A percentile compares a stretch with the other conserved stretches of the same genome.
These are phyloP conservation scores for Mycena leptocephala DNA, from an alignment of 768 basidiomycete genomes.

Conservation along the genomic window DNA sequence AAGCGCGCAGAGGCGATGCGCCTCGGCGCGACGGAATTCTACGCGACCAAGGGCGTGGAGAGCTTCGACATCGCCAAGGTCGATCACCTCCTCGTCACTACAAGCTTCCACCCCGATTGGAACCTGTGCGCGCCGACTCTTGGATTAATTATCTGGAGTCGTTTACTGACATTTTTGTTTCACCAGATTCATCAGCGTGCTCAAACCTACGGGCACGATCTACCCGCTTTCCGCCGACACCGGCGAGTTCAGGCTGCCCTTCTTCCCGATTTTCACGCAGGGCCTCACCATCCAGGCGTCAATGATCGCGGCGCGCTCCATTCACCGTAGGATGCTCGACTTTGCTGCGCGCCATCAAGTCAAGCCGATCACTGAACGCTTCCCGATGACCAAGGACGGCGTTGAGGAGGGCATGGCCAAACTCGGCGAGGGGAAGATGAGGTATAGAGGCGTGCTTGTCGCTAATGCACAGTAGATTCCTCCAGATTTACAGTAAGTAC, in stretches of 20 bases:
- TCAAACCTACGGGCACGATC: conserved; percentile 24
- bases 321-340: conserved; percentile 46
- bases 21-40: conserved; percentile 55
- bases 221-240: conserved; percentile 16
- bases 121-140: conserved; percentile 6
- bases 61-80: conserved; percentile 43
- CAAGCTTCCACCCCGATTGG: conserved; percentile 29
- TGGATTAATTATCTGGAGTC: background rate
- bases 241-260: conserved; percentile 8
- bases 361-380: conserved; percentile 48
- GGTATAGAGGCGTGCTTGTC: conserved; percentile 28
- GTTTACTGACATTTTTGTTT: background rate
- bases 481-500: background rate
- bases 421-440: conserved; percentile 29
- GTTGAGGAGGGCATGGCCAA: conserved; percentile 32
- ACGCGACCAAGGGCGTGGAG: conserved; percentile 44
- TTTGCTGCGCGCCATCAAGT: conserved; percentile 51
- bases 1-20: conserved; percentile 51
- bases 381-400: conserved; percentile 49
- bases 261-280: background rate
- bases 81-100: conserved; percentile 45
- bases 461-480: background rate
- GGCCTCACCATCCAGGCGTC: conserved; percentile 15
- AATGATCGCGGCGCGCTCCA: conserved; percentile 13
- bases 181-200: conserved; percentile 4